Percentiles rank a stretch among this genome's conserved stretches.
phyloP scores from a whole-genome alignment of 2,329 filamentous ascomycete species.

The Penicillium sp. region DNA sequence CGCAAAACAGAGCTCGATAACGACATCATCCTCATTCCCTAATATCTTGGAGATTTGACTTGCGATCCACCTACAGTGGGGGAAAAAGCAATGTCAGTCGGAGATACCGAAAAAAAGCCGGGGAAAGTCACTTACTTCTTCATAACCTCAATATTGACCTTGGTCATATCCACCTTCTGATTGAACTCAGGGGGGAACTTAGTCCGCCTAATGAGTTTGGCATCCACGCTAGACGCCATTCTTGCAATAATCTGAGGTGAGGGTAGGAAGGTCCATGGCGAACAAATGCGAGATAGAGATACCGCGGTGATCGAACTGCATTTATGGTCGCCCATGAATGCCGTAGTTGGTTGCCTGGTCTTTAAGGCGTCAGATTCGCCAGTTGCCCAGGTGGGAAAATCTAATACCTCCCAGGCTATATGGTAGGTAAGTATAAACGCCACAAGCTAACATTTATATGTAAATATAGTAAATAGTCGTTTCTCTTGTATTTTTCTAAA shows the following conservation, averaged over 20 bases:
- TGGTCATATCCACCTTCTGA: slow-evolving; percentile 93
- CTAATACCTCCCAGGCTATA: too few relatives aligned
- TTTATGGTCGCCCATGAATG: neutral
- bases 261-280: neutral
- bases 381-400: too few relatives aligned
- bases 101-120: slow-evolving; percentile 4
- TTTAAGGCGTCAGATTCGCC: neutral
- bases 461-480: too few relatives aligned
- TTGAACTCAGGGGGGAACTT: slow-evolving; percentile 94
- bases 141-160: slow-evolving; percentile 96
- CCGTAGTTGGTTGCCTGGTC: neutral
- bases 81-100: slow-evolving; percentile 9
- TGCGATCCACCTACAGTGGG: slow-evolving; percentile 78
- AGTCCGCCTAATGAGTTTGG: slow-evolving; percentile 83
- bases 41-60: slow-evolving; percentile 82
- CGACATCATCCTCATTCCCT: slow-evolving; percentile 91
- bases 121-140: slow-evolving; percentile 68
- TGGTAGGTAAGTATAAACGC: too few relatives aligned
- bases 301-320: neutral
- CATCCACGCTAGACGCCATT: slow-evolving; percentile 83
- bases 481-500: too few relatives aligned
- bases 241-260: slow-evolving; percentile 16
- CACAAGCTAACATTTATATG: too few relatives aligned
- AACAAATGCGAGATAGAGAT: neutral
- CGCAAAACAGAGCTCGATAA: slow-evolving; percentile 78